phyloP scores from a whole-genome alignment of 768 basidiomycete genomes.

The Amanita inopinata region DNA sequence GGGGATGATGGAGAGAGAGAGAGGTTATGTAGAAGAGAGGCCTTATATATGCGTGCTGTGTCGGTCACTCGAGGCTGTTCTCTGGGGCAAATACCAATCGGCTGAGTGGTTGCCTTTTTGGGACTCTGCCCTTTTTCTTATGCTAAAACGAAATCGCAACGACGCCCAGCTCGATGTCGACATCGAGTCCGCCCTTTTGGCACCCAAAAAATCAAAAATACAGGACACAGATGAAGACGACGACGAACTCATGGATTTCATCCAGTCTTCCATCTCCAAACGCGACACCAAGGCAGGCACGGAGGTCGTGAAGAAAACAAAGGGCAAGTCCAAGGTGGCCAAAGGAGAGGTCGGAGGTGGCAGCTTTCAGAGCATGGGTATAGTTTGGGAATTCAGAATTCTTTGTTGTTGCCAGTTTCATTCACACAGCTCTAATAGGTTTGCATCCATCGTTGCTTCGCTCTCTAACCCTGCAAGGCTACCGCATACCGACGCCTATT shows the following conservation, averaged over 20 bases:
- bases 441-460: constrained; percentile 77
- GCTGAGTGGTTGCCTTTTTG: not conserved
- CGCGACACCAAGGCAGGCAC: constrained; percentile 69
- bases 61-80: no score
- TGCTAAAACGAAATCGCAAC: constrained; percentile 13
- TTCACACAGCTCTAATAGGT: constrained; percentile 32
- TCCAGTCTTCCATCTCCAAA: constrained; percentile 61
- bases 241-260: constrained; percentile 53
- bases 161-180: constrained; percentile 5
- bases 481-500: constrained; percentile 92
- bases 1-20: not conserved
- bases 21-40: not conserved
- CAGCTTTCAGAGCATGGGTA: constrained; percentile 95
- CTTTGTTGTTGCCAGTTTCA: constrained; percentile 3
- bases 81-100: no score
- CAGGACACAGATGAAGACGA: constrained; percentile 32
- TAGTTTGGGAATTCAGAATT: constrained; percentile 17
- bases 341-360: constrained; percentile 86
- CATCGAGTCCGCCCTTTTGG: constrained; percentile 28
- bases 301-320: constrained; percentile 66
- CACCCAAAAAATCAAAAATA: constrained; percentile 33
- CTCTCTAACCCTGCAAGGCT: constrained; percentile 85
- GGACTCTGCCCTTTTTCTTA: not conserved
- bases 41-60: not conserved
- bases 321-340: constrained; percentile 55